phyloP scores from a whole-genome alignment of 139 green algal species.

The Ettlia oleoabundans region DNA sequence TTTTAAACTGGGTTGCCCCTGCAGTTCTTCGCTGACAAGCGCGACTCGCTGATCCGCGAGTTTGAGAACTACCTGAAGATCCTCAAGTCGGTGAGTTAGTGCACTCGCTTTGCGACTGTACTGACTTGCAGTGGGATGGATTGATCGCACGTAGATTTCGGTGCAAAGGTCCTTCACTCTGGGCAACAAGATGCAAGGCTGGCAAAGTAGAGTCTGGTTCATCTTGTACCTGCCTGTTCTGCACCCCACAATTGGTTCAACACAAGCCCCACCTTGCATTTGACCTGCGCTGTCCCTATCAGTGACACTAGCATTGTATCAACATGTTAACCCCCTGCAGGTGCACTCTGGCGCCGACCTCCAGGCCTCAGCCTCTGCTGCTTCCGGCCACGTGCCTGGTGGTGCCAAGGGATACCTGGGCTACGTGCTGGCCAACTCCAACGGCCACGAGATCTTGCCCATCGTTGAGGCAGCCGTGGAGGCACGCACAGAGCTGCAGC shows the following conservation, averaged over 20 bases:
- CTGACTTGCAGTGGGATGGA: too few species aligned
- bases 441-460: constrained; percentile 70
- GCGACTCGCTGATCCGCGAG: constrained; percentile 86
- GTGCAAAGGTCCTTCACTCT: too few species aligned
- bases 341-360: constrained; percentile 84
- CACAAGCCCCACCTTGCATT: background rate
- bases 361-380: constrained; percentile 62
- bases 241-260: too few species aligned
- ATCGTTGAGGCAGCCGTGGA: constrained; percentile 93
- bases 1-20: too few species aligned
- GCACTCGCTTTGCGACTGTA: too few species aligned
- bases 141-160: background rate
- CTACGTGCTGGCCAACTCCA: constrained; percentile 80
- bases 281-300: background rate
- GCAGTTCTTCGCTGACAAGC: constrained; percentile 87
- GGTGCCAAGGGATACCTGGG: constrained; percentile 80
- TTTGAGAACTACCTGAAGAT: constrained; percentile 96
- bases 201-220: too few species aligned
- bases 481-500: constrained; percentile 83
- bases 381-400: constrained; percentile 59
- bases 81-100: constrained; percentile 89
- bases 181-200: too few species aligned
- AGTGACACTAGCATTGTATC: background rate
- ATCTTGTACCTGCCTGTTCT: too few species aligned
- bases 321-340: background rate